Evolutionary conservation across 768 basidiomycete species (phyloP), one percentile per base, ranked within the genome.

Genomic region (Leccinum barrowsii): DNA sequence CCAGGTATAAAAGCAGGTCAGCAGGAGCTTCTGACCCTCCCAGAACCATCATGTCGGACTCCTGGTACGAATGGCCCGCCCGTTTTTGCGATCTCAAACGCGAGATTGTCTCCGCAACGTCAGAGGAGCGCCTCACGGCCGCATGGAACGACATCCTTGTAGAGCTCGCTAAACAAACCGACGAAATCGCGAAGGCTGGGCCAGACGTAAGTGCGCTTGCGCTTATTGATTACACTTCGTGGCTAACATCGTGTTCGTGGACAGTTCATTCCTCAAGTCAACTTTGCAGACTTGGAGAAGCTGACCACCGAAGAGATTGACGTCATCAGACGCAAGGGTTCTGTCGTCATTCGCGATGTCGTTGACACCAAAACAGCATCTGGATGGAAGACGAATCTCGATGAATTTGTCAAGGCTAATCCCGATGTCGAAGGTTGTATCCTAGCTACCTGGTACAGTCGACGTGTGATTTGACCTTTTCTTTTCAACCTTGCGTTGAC

Each of bases 261-360:
- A 57, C 49, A 87, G 86, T 81, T 77, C 62, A 77, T 89, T 40
- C 86, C 87, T 4, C 82, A 84, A 69, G 80, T 89, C 51, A 74
- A 81, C 17, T 86, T 86, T 65, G 65, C 75, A 4, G 80, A 85
- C 48, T 72, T 90, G 15, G 67, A 76, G 5, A 78, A 67, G 21
- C 70, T 89, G 44, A 73, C 75, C 47, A 56, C 65, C 0, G 81
- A 82, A 19, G 72, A 80, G 32, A 58, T 86, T 7, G 76, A 77
- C 2, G 74, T 67, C 53, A 82, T 89, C 60, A 82, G 75, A 65
- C 72, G 78, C 47, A 76, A 75, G 57, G 87, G 88, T 17, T 79
- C 79, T 19, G 78, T 90, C 34, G 80, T 89, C 30, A 84, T 89
- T 57, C 78, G 73, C 30, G 78, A 82, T 60, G 79, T 89, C 7